These are phyloP conservation scores for Aspergillus latus DNA, from an alignment of 2,329 filamentous ascomycete genomes.

Conservation along the genomic window DNA sequence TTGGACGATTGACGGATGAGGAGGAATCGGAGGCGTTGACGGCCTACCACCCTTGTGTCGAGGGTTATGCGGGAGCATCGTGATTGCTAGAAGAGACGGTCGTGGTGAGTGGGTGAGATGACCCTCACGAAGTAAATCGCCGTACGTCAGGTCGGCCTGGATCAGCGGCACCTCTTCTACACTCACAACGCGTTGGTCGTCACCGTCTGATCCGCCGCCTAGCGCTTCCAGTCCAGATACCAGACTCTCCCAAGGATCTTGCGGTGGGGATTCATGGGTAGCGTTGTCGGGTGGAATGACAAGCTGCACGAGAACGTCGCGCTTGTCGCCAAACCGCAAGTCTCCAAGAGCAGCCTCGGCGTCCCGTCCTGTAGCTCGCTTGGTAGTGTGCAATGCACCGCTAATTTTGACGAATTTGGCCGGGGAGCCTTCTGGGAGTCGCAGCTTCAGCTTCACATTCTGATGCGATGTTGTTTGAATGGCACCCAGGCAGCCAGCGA, in stretches of 20 bases:
- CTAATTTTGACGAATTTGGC: conserved; percentile 99
- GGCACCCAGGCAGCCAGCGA: conserved; percentile 87
- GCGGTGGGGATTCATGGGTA: conserved; percentile 77
- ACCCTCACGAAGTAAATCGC: conserved; percentile 88
- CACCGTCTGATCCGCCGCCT: conserved; percentile 80
- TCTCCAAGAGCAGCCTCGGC: conserved; percentile 91
- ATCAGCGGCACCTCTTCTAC: conserved; percentile 94
- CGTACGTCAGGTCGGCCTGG: conserved; percentile 90
- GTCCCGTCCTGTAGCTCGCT: conserved; percentile 89
- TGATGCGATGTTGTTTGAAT: conserved; percentile 96
- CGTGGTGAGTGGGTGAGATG: conserved; percentile 81
- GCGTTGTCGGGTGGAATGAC: conserved; percentile 85
- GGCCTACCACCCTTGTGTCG: conserved; percentile 61
- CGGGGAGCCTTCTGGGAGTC: conserved; percentile 90
- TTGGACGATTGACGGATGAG: conserved; percentile 92
- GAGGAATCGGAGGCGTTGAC: conserved; percentile 77
- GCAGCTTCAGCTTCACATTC: conserved; percentile 93
- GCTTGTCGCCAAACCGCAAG: conserved; percentile 91
- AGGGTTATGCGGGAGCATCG: conserved; percentile 73
- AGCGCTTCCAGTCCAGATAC: conserved; percentile 93
- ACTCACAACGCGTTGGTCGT: conserved; percentile 77
- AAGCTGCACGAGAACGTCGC: conserved; percentile 89
- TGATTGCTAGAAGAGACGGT: conserved; percentile 89
- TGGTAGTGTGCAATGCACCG: conserved; percentile 92
- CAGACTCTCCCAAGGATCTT: conserved; percentile 96